Evolutionary conservation across 352 stramenopile genomes (phyloP), one percentile per base, ranked within the genome.

Genomic region (Phytophthora lateralis): DNA sequence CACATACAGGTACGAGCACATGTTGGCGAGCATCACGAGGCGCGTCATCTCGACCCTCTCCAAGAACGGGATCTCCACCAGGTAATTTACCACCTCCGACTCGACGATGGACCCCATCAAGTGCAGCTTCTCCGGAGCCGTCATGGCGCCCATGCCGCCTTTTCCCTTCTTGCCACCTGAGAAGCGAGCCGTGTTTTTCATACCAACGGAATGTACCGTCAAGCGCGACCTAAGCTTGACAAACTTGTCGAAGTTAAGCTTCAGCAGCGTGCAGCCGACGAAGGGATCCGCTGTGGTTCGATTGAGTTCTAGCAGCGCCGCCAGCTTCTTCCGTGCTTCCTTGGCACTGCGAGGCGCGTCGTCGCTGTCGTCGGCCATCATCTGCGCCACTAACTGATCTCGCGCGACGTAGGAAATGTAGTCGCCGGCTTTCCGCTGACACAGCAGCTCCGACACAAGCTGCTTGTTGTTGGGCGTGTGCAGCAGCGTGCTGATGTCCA

Each of bases 1-100:
- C n/a, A 89, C 75, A 21, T 83, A 85, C 35, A 78, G 42, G 49
- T 89, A 89, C 54, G 82, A 82, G 60, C 79, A 91, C 45, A 91
- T 73, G 21, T 89, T 87, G 11, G 78, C 80, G 4, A 89, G 70
- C 20, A 77, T 84, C 21, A 88, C 66, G 1, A 91, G 60, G 9
- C 71, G 55, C 11, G 82, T 85, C 39, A 81, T 73, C 15, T 88
- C 77, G 3, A 91, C 80, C 30, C 66, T 55, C 45, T 88, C 80
- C 7, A 91, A 63, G 26, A 91, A 89, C 29, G 82, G 82, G 51
- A 89, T 86, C 34, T 88, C 76, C 38, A 79, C 57, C 4, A 91
- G 55, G 37, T 85, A 89, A 54, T 80, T 89, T 11, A 86, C 75
- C 27, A 89, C 73, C 54, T 91, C 79, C 20, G 79, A 84, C 39